These are phyloP conservation scores for Przewalskia tangutica DNA, from an alignment of 257 asterid genomes.

Conservation along the genomic window DNA sequence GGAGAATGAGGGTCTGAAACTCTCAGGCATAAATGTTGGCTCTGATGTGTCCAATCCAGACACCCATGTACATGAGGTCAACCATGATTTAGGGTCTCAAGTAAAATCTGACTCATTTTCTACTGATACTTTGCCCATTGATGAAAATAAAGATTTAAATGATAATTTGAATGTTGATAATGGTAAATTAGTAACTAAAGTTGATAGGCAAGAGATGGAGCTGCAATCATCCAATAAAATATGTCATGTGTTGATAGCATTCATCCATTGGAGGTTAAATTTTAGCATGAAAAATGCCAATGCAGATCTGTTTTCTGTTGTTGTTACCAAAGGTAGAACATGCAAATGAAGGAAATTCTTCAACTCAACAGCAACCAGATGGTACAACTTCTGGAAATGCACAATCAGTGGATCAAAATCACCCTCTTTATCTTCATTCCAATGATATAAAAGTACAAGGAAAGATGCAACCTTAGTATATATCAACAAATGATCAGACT, in stretches of 20 bases:
- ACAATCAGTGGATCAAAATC: no score
- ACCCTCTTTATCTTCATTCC: no score
- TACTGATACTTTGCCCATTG: no score
- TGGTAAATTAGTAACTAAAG: slow-evolving; percentile 28
- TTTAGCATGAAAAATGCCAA: slow-evolving; percentile 18
- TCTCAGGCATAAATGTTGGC: slow-evolving; percentile 13
- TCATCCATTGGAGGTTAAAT: slow-evolving; percentile 11
- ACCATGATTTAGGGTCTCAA: slow-evolving; percentile 29
- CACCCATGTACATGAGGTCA: slow-evolving; percentile 28
- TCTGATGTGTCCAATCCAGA: slow-evolving; percentile 11
- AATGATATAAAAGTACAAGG: no score
- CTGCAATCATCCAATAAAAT: slow-evolving; percentile 12
- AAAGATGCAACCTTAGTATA: no score
- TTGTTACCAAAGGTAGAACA: slow-evolving; percentile 12
- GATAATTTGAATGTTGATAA: no score
- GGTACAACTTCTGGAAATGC: no score
- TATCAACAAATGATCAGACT: no score
- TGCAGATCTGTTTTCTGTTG: slow-evolving; percentile 12
- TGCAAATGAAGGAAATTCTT: no score
- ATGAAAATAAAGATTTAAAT: no score
- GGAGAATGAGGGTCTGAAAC: slow-evolving; percentile 14
- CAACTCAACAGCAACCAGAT: no score
- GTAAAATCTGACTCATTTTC: no score
- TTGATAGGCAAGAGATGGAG: slow-evolving; percentile 19
- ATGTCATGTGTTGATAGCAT: slow-evolving; percentile 14